Evolutionary conservation across 176 grass and related monocot species (phyloP).

Genomic region (Melocanna baccifera): DNA sequence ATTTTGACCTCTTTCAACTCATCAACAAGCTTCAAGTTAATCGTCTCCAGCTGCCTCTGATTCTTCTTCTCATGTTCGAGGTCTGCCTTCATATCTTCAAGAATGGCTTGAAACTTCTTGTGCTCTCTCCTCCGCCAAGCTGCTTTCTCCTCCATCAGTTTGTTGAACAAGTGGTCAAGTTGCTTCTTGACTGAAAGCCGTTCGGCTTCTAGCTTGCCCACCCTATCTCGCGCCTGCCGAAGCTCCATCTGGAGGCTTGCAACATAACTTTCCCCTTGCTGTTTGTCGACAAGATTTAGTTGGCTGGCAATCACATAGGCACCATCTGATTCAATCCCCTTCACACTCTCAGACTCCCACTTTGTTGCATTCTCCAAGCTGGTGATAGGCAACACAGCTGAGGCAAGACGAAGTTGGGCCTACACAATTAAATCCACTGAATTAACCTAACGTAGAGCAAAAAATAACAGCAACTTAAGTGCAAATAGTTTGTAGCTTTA

Average conservation of each 20-base stretch:
- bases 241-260: constrained; percentile 65
- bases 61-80: constrained; percentile 86
- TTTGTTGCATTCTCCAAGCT: constrained; percentile 68
- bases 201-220: constrained; percentile 64
- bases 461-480: not conserved
- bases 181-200: constrained; percentile 78
- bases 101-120: constrained; percentile 65
- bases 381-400: constrained; percentile 28
- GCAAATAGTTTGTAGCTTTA: constrained; percentile 39
- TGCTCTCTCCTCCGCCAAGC: constrained; percentile 86
- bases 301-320: constrained; percentile 48
- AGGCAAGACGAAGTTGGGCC: constrained; percentile 33
- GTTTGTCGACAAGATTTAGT: constrained; percentile 60
- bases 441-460: not conserved
- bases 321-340: constrained; percentile 46
- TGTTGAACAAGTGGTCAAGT: constrained; percentile 72
- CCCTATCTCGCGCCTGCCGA: constrained; percentile 49
- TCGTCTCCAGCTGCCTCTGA: constrained; percentile 56
- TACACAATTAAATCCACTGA: constrained; percentile 19
- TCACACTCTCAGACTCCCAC: constrained; percentile 55
- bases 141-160: constrained; percentile 75
- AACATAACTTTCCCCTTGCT: constrained; percentile 39
- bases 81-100: constrained; percentile 80
- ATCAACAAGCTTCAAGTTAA: constrained; percentile 78
- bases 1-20: constrained; percentile 72